A percentile compares a stretch with the other conserved stretches of the same genome.
These are phyloP conservation scores for Singerocomus inundabilis DNA, from an alignment of 1,284 basidiomycete species.

Conservation along the genomic window DNA sequence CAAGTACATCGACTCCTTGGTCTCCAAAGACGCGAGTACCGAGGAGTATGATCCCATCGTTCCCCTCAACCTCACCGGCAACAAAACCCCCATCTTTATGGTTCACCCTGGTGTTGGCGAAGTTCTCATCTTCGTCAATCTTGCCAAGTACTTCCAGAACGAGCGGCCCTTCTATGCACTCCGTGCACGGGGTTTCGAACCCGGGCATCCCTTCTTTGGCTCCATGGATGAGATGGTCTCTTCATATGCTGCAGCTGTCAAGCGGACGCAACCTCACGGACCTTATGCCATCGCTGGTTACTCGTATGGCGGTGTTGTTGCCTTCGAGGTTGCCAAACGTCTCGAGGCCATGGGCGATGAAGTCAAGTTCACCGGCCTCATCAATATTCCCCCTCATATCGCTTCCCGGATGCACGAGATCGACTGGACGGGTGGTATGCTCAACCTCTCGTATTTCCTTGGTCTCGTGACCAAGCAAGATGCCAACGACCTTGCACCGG, in stretches of 20 bases:
- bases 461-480: slow-evolving; percentile 31
- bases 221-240: slow-evolving; percentile 44
- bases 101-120: slow-evolving; percentile 34
- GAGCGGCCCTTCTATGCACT: slow-evolving; percentile 46
- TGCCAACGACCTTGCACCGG: slow-evolving; percentile 21
- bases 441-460: slow-evolving; percentile 36
- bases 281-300: slow-evolving; percentile 49
- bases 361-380: slow-evolving; percentile 42
- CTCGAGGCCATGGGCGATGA: slow-evolving; percentile 38
- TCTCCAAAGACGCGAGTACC: slow-evolving; percentile 13
- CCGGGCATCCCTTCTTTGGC: slow-evolving; percentile 36
- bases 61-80: slow-evolving; percentile 38
- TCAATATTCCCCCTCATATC: slow-evolving; percentile 46
- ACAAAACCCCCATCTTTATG: slow-evolving; percentile 45
- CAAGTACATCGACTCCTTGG: slow-evolving; percentile 28
- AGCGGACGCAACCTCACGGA: slow-evolving; percentile 38
- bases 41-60: slow-evolving; percentile 37
- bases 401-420: slow-evolving; percentile 44
- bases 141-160: slow-evolving; percentile 39
- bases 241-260: slow-evolving; percentile 39
- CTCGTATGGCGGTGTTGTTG: slow-evolving; percentile 48
- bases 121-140: slow-evolving; percentile 44
- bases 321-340: slow-evolving; percentile 45
- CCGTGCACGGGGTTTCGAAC: slow-evolving; percentile 45
- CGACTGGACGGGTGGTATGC: slow-evolving; percentile 40